phyloP scores from a whole-genome alignment of 192 early-diverging fungal genomes.

The Fimicolochytrium jonesii region DNA sequence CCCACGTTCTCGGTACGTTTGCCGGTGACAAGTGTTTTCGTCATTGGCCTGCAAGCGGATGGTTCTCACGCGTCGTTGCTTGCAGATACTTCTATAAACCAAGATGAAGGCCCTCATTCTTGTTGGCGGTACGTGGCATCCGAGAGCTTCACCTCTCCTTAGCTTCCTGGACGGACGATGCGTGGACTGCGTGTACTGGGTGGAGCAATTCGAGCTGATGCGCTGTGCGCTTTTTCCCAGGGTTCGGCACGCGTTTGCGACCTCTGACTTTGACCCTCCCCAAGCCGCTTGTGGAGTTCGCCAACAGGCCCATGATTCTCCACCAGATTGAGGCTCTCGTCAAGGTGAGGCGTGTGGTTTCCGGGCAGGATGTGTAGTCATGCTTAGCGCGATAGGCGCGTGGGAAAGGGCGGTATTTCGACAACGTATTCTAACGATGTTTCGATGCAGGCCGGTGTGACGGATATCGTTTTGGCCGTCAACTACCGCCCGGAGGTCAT shows the following conservation, averaged over 20 bases:
- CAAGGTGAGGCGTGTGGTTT: slow-evolving; percentile 59
- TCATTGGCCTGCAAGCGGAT: too few species aligned
- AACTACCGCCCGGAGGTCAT: slow-evolving; percentile 94
- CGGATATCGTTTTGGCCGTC: slow-evolving; percentile 95
- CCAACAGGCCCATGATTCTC: slow-evolving; percentile 97
- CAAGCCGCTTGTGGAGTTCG: slow-evolving; percentile 98
- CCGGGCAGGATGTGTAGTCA: not conserved
- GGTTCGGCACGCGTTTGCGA: slow-evolving; percentile 96
- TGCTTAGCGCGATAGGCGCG: not conserved
- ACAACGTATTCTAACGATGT: not conserved
- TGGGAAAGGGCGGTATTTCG: too few species aligned
- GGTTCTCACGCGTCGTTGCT: too few species aligned
- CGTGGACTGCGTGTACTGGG: not conserved
- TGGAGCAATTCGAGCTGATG: not conserved
- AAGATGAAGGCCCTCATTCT: slow-evolving; percentile 63
- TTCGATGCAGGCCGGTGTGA: slow-evolving; percentile 82
- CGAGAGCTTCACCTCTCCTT: not conserved
- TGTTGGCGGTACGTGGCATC: slow-evolving; percentile 42
- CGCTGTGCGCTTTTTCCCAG: slow-evolving; percentile 31
- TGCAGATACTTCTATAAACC: too few species aligned
- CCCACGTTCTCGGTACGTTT: too few species aligned
- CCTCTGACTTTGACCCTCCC: slow-evolving; percentile 96
- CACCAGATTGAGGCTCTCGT: slow-evolving; percentile 97
- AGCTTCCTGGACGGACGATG: not conserved
- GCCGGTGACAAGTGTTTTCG: too few species aligned